Evolutionary conservation across 2,329 filamentous ascomycete species (phyloP), one percentile per base, ranked within the genome.

Genomic region (Cladosporium sp.): DNA sequence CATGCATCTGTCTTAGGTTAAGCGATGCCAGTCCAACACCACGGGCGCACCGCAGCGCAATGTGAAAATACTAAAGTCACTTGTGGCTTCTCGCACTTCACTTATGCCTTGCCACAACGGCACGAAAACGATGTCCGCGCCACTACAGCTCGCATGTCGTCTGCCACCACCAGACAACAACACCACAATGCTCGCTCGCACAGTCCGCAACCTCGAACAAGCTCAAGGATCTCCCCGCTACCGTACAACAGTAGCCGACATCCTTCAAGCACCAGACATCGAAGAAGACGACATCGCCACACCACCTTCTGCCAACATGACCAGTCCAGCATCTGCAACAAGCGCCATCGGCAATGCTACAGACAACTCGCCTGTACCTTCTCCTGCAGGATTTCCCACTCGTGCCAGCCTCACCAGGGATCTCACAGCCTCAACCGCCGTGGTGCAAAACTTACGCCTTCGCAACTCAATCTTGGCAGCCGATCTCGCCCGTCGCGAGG

Each of bases 141-240:
- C 38, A 2, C 11, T 2, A 15, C 8, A 51, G 20, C 7, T 34
- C 8, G 8, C 7, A 12, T 34, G 8, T 34, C 30, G 11, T 8
- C 30, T 34, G 36, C 56, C 47, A 17, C 30, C 28, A 3, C n/a
- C 3, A 15, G 15, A 51, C 25, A 15, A 17, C 14, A 9, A 12
- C 14, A 22, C 19, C 20, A 19, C 15, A 15, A 22, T 59, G 28
- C 39, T 59, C 25, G 12, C 15, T 8, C 56, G 56, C 14, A 59
- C 56, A 4, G 11, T 59, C 22, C 47, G 34, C 28, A 59, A 59
- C 28, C 19, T 59, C 47, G 39, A 59, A 30, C 56, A 52, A 52
- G 56, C 39, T 6, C 28, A 38, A 38, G 38, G 38, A 6, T 14
- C 3, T 19, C 1, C 15, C 25, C 47, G 28, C 20, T 19, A 30